These are phyloP conservation scores for Boletus speciosus DNA, from an alignment of 768 basidiomycete species.

Conservation along the genomic window DNA sequence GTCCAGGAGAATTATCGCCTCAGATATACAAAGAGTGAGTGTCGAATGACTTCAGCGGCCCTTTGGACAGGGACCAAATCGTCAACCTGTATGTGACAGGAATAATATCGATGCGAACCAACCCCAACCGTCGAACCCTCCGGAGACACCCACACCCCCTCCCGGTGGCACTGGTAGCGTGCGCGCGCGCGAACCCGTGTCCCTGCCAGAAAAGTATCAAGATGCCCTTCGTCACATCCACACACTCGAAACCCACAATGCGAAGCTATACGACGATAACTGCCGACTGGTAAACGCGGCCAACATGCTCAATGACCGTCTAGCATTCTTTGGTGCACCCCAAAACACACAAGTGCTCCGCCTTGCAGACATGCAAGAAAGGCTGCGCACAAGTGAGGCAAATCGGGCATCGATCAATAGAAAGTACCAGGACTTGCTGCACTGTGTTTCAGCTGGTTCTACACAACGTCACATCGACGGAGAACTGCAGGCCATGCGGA, in stretches of 20 bases:
- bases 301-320: slow-evolving; percentile 30
- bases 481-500: slow-evolving; percentile 19
- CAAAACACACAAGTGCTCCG: slow-evolving; percentile 15
- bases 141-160: slow-evolving; percentile 4
- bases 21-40: slow-evolving; percentile 12
- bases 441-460: slow-evolving; percentile 8
- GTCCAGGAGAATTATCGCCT: not conserved
- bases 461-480: slow-evolving; percentile 12
- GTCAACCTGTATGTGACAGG: slow-evolving; percentile 4
- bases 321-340: slow-evolving; percentile 18
- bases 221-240: slow-evolving; percentile 32
- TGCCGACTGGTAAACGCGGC: slow-evolving; percentile 27
- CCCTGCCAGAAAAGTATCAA: slow-evolving; percentile 29
- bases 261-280: slow-evolving; percentile 40
- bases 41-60: not conserved
- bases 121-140: not conserved
- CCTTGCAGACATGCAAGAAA: slow-evolving; percentile 25
- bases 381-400: slow-evolving; percentile 21
- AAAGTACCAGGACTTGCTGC: slow-evolving; percentile 27
- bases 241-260: slow-evolving; percentile 26
- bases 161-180: slow-evolving; percentile 27
- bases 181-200: slow-evolving; percentile 43
- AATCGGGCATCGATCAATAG: slow-evolving; percentile 12
- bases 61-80: not conserved
- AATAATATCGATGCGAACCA: not conserved